Evolutionary conservation across 1,139 yeast species (phyloP), one percentile per base, ranked within the genome.

Genomic region (Suhomyces panamericanus): DNA sequence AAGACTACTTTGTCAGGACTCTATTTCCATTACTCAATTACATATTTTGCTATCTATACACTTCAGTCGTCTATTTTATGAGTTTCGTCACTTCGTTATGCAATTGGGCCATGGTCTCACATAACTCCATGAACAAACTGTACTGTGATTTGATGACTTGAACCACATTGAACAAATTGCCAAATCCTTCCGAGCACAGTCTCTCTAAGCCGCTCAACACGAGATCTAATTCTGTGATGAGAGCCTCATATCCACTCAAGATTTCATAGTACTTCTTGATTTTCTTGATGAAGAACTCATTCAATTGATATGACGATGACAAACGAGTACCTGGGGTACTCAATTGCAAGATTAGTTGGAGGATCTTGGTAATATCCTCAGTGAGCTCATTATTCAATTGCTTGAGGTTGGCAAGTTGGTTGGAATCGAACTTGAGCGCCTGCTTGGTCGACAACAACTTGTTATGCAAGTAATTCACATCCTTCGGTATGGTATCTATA

Each of bases 81-180:
- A 50, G 39, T 39, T 46, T 51, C 36, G 38, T 46, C 24, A 85
- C 84, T 46, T 81, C 83, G 55, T 85, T 90, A 66, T 93, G 98
- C 43, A 89, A 69, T 57, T 87, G 96, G 2, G 98, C 98, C 58
- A 91, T 84, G 30, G 83, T 78, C 64, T 90, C 95, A 47, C 96
- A 91, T 42, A 90, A 75, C 57, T 90, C 96, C 91, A 93, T 87
- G 65, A 91, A 91, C 51, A 91, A 73, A 45, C 77, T 74, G 63
- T 89, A 89, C 66, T 91, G 97, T 54, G 86, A 89, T 54, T 84
- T 82, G 28, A 93, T 75, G 0, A 96, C 86, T 38, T 75, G 75
- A 26, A 85, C 76, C 17, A 87, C 74, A 52, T 71, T 73, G 48
- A 77, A 77, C 46, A 85, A 70, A 15, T 81, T 80, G 38, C 79